Evolutionary conservation across 2,329 filamentous ascomycete genomes (phyloP), one percentile per base, ranked within the genome.

Genomic region (Dactylellina sp.): DNA sequence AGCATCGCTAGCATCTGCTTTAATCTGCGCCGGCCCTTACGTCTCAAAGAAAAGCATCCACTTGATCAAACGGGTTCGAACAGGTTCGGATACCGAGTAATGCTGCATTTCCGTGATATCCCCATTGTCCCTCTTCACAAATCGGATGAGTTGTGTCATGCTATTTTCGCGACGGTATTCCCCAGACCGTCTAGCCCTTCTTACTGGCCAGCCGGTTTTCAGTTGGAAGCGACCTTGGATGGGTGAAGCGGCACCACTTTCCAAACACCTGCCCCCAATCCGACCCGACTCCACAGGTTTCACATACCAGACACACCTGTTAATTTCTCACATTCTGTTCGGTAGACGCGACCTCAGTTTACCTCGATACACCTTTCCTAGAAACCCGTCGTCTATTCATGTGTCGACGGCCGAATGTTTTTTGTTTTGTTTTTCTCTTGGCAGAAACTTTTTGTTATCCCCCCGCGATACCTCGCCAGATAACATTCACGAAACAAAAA

Each of bases 231-330:
- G 39, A 64, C 40, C 14, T 12, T 37, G 57, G 49, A 56, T 20
- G n/a, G 47, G 22, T 65, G 53, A 56, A 62, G 68, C 68, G 66
- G 66, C 59, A 71, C 32, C 59, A 61, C 52, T 65, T 64, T 64
- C 68, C 68, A 71, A 63, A 63, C 59, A 59, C 68, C 60, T 56
- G 44, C 60, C 68, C 52, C 32, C 46, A 74, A 66, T 37, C 53
- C 55, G 52, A 74, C 46, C 42, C 18, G 37, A 16, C 53, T 47
- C 60, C 37, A 49, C 60, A 60, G 46, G 65, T 72, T 66, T 74
- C 70, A 66, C 56, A 47, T 64, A 53, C 59, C 50, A 55, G 16
- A 56, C 52, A 12, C 55, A 14, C 53, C 44, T 39, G 42, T 68
- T 44, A 68, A 68, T 59, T 68, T 68, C 53, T 52, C 63, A 59